A percentile compares a stretch with the other conserved stretches of the same genome.
These are phyloP conservation scores for Pelargonium nanum DNA, from an alignment of 345 rosid genomes.

Conservation along the genomic window DNA sequence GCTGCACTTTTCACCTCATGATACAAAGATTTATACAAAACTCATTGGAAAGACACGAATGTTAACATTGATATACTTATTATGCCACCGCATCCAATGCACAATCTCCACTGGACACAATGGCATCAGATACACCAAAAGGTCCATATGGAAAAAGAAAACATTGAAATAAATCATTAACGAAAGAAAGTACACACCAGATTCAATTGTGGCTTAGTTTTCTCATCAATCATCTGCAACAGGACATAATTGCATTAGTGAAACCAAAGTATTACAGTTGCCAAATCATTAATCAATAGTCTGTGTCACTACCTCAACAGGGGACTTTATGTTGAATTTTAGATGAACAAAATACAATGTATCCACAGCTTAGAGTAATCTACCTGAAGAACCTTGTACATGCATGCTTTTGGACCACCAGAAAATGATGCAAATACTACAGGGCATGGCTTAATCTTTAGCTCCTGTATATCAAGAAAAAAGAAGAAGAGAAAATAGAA, in stretches of 20 bases:
- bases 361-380: constrained; percentile 2
- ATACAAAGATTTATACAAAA: neutral
- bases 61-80: neutral
- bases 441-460: constrained; percentile 65
- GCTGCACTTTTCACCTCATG: neutral
- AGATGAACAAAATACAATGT: neutral
- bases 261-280: neutral
- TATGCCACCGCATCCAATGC: neutral
- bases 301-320: neutral
- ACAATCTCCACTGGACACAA: neutral
- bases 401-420: constrained; percentile 85
- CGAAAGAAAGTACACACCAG: constrained; percentile 27
- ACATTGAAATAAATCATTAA: neutral
- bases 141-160: neutral
- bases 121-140: neutral
- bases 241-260: constrained; percentile 5
- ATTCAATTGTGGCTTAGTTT: constrained; percentile 37
- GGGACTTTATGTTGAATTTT: neutral
- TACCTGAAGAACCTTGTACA: constrained; percentile 94
- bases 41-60: neutral
- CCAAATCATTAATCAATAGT: neutral
- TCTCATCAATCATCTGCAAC: constrained; percentile 65
- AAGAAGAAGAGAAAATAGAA: constrained; percentile 3
- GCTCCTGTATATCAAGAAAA: constrained; percentile 37
- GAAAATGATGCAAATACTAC: constrained; percentile 78